A percentile compares a stretch with the other conserved stretches of the same genome.
Evolutionary conservation across 805 yeast species (phyloP).

Genomic region (Myxozyma lipomycoides): DNA sequence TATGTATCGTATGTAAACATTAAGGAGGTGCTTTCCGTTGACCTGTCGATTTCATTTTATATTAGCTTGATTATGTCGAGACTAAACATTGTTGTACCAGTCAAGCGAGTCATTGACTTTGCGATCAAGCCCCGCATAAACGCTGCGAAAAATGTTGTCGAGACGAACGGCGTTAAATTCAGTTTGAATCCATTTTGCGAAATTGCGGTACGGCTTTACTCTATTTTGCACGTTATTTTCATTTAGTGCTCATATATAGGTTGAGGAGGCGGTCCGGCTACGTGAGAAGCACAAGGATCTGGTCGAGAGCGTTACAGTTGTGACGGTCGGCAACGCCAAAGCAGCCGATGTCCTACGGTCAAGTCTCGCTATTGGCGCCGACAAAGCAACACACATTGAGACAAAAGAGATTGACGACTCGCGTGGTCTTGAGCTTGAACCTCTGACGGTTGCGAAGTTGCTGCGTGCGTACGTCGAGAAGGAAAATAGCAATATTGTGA

Average conservation of each 20-base stretch:
- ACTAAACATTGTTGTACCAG: constrained; percentile 74
- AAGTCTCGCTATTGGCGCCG: constrained; percentile 94
- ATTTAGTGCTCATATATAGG: constrained; percentile 16
- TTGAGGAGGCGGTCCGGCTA: constrained; percentile 87
- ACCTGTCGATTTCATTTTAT: not conserved
- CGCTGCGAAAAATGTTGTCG: constrained; percentile 77
- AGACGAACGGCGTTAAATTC: constrained; percentile 84
- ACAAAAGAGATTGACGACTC: constrained; percentile 44
- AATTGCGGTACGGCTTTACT: constrained; percentile 55
- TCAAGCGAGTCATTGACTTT: constrained; percentile 89
- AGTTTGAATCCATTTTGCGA: constrained; percentile 96
- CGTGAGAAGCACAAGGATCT: constrained; percentile 57
- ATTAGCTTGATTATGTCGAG: constrained; percentile 3
- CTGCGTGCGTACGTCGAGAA: constrained; percentile 67
- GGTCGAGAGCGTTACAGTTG: constrained; percentile 84
- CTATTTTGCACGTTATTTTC: too few relatives aligned
- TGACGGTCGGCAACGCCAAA: constrained; percentile 81
- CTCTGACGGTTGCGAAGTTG: constrained; percentile 83
- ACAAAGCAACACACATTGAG: constrained; percentile 75
- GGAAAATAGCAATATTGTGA: constrained; percentile 69
- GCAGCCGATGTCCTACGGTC: constrained; percentile 84
- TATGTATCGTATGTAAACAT: too few relatives aligned
- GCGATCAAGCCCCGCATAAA: constrained; percentile 92
- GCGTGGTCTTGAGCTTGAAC: constrained; percentile 52
- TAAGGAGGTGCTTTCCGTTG: too few relatives aligned